Evolutionary conservation across 1,139 yeast species (phyloP).

Genomic region (Nakaseomyces uthaithaninus): DNA sequence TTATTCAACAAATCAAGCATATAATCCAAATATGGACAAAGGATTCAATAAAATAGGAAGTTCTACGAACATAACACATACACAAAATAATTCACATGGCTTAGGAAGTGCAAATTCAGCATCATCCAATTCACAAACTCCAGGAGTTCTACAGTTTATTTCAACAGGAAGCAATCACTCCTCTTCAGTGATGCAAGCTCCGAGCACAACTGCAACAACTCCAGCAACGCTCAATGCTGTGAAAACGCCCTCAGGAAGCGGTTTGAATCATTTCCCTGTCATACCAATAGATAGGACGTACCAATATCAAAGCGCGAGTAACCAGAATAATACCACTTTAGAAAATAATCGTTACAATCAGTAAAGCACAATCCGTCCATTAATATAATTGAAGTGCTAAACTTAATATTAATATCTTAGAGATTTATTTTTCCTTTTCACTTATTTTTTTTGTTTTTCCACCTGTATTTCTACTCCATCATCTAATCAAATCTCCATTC

Average conservation of each 20-base stretch:
- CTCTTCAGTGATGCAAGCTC: neutral
- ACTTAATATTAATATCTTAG: neutral
- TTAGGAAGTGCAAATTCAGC: constrained; percentile 1
- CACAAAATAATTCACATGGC: neutral
- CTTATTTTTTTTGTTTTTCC: neutral
- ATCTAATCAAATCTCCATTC: too few species aligned
- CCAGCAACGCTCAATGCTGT: neutral
- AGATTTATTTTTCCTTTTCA: neutral
- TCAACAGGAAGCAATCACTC: constrained; percentile 2
- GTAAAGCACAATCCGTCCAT: too few species aligned
- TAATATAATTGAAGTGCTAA: too few species aligned
- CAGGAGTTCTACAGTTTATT: neutral
- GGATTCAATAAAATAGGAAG: constrained; percentile 2
- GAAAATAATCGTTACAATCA: neutral
- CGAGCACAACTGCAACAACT: constrained; percentile 1
- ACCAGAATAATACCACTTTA: neutral
- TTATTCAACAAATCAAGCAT: constrained; percentile 5
- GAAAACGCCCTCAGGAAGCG: neutral
- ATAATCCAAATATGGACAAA: constrained; percentile 1
- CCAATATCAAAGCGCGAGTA: neutral
- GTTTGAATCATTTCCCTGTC: neutral
- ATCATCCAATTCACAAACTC: neutral
- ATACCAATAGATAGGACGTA: constrained; percentile 1
- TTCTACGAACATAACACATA: neutral
- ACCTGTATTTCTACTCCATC: too few species aligned